Evolutionary conservation across 306 rosid species (phyloP).

Genomic region (Acacia acuminata): DNA sequence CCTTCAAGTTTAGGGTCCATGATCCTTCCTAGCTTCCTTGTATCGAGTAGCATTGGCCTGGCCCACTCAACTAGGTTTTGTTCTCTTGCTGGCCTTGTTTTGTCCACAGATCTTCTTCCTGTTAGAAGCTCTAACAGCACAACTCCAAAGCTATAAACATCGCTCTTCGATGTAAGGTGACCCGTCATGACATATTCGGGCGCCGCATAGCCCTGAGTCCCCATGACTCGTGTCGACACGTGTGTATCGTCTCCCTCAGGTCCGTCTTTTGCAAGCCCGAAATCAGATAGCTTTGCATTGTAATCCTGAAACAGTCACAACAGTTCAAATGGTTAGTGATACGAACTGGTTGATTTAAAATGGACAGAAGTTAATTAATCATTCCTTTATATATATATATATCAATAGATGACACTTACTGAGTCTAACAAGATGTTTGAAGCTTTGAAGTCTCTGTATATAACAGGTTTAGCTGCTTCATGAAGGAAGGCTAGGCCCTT

Average conservation of each 20-base stretch:
- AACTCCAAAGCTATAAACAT: slow-evolving; percentile 93
- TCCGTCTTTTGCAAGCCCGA: slow-evolving; percentile 96
- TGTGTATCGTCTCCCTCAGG: slow-evolving; percentile 98
- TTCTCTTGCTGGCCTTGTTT: slow-evolving; percentile 62
- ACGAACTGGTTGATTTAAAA: no score
- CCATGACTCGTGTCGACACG: slow-evolving; percentile 95
- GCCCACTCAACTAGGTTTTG: slow-evolving; percentile 89
- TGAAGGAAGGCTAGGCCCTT: slow-evolving; percentile 87
- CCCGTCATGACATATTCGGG: slow-evolving; percentile 99
- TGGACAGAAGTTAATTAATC: not conserved
- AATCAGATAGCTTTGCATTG: slow-evolving; percentile 88
- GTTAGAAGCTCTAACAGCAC: slow-evolving; percentile 76
- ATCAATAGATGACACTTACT: slow-evolving; percentile 38
- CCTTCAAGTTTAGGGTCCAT: slow-evolving; percentile 92
- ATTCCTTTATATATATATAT: no score
- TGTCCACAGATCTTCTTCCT: slow-evolving; percentile 82
- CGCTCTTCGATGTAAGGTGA: slow-evolving; percentile 94
- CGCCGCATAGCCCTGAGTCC: slow-evolving; percentile 96
- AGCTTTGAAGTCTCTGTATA: slow-evolving; percentile 90
- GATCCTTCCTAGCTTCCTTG: slow-evolving; percentile 54
- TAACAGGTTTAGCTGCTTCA: slow-evolving; percentile 84
- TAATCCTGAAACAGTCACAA: slow-evolving; percentile 53
- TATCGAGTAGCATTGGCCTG: slow-evolving; percentile 63
- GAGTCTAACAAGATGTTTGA: slow-evolving; percentile 90
- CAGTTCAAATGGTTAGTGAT: not conserved